Percentiles rank a stretch among this genome's conserved stretches.
phyloP scores from a whole-genome alignment of 208 protist species.

The Trypanosoma lewisi region DNA sequence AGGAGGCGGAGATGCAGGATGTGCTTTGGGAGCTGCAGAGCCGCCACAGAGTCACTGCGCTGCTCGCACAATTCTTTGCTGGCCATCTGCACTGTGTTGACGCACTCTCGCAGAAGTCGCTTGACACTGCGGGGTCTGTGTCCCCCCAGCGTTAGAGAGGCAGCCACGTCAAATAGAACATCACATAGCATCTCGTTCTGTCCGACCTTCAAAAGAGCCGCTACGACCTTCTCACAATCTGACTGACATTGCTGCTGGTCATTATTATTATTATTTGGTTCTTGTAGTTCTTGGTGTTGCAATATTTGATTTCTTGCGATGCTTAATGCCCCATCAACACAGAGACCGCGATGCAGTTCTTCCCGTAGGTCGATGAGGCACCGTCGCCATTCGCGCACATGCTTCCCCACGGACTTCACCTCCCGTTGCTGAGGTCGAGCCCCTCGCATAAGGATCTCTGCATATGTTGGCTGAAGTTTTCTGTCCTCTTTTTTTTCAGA shows the following conservation, averaged over 20 bases:
- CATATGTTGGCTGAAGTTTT: conserved; percentile 21
- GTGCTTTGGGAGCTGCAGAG: conserved; percentile 1
- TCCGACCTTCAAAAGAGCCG: neutral
- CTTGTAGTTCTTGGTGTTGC: neutral
- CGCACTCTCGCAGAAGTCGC: conserved; percentile 6
- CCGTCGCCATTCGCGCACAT: conserved; percentile 3
- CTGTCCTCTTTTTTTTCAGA: neutral
- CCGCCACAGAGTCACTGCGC: neutral
- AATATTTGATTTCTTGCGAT: neutral
- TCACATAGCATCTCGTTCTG: conserved; percentile 21
- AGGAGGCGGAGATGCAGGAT: conserved; percentile 13
- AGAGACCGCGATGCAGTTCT: neutral
- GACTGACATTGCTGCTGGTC: neutral
- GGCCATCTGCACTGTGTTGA: neutral
- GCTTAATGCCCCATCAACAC: neutral
- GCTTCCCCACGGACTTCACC: neutral
- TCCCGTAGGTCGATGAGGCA: conserved; percentile 4
- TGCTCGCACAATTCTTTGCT: conserved; percentile 10
- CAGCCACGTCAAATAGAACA: conserved; percentile 12
- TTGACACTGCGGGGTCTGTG: neutral
- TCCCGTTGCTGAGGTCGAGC: neutral
- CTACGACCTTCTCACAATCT: neutral
- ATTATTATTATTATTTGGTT: no score
- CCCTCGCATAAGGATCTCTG: conserved; percentile 13
- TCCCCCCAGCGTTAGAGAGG: neutral